Evolutionary conservation across 768 basidiomycete genomes (phyloP).

Genomic region (Harrya chromipes): DNA sequence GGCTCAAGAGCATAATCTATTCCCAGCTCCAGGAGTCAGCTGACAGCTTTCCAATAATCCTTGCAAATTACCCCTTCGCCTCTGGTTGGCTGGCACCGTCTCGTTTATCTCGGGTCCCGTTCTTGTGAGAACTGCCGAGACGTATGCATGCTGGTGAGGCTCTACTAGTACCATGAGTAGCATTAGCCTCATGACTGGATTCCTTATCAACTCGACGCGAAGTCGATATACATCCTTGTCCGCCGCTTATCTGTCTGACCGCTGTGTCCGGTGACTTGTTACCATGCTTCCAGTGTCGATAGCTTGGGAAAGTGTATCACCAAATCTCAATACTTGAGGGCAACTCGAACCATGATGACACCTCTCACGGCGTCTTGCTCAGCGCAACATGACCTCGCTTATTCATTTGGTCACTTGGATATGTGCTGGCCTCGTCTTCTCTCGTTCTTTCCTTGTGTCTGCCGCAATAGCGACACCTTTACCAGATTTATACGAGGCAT

Average conservation of each 20-base stretch:
- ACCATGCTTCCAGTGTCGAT: conserved; percentile 4
- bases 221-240: not conserved
- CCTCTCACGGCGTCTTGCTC: not conserved
- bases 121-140: not conserved
- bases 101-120: not conserved
- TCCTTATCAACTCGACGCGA: conserved; percentile 1
- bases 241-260: not conserved
- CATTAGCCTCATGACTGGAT: not conserved
- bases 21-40: too few relatives aligned
- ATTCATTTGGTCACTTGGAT: conserved; percentile 8
- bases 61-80: too few relatives aligned
- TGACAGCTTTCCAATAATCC: too few relatives aligned
- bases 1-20: too few relatives aligned
- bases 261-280: conserved; percentile 7
- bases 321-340: conserved; percentile 5
- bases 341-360: not conserved
- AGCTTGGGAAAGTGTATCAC: conserved; percentile 3
- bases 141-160: not conserved
- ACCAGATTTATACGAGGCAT: conserved; percentile 43
- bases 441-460: conserved; percentile 4
- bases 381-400: conserved; percentile 3
- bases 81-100: not conserved
- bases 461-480: conserved; percentile 19
- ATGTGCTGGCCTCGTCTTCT: conserved; percentile 2
- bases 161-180: conserved; percentile 1